Conservation (phyloP, 1,139 yeast genomes). For the Taphrina flavorubra region DNA sequence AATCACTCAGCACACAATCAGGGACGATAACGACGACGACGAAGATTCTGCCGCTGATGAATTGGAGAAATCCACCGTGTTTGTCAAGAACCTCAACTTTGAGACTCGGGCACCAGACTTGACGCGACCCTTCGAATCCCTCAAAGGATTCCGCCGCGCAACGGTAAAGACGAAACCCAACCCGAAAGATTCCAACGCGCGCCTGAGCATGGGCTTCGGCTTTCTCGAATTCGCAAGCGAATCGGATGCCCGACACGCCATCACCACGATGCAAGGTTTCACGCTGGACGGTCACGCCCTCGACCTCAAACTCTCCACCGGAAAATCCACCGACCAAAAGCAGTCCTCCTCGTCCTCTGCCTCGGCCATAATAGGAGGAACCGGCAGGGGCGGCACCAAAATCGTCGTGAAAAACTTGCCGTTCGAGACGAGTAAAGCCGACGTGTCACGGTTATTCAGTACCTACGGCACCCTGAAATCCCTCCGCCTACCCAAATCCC, state of each 20-base stretch:
- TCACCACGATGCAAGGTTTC: conserved; percentile 73
- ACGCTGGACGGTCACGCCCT: conserved; percentile 87
- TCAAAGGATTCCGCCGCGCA: conserved; percentile 82
- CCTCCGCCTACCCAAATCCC: conserved; percentile 94
- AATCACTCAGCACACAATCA: too few relatives aligned
- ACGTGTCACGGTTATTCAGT: conserved; percentile 81
- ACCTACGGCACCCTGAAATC: conserved; percentile 88
- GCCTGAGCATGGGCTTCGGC: conserved; percentile 95
- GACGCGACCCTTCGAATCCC: conserved; percentile 65
- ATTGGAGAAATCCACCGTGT: conserved; percentile 82
- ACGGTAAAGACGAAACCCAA: conserved; percentile 88
- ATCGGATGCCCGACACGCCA: conserved; percentile 79
- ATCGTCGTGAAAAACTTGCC: conserved; percentile 95
- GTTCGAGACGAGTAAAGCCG: conserved; percentile 92
- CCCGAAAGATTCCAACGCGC: conserved; percentile 68
- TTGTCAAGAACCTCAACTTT: conserved; percentile 90
- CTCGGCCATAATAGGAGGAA: conserved; percentile 46
- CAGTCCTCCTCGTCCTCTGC: conserved; percentile 47
- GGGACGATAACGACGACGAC: conserved; percentile 49
- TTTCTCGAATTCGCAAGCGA: conserved; percentile 85
- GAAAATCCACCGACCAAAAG: conserved; percentile 57
- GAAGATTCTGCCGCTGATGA: conserved; percentile 58
- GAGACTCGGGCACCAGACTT: conserved; percentile 69
- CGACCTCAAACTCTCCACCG: conserved; percentile 82
- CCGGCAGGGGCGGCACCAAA: conserved; percentile 58